Percentiles rank a stretch among this genome's conserved stretches.
phyloP scores from a whole-genome alignment of 2,329 filamentous ascomycete species.

The Trichoderma lentiforme region DNA sequence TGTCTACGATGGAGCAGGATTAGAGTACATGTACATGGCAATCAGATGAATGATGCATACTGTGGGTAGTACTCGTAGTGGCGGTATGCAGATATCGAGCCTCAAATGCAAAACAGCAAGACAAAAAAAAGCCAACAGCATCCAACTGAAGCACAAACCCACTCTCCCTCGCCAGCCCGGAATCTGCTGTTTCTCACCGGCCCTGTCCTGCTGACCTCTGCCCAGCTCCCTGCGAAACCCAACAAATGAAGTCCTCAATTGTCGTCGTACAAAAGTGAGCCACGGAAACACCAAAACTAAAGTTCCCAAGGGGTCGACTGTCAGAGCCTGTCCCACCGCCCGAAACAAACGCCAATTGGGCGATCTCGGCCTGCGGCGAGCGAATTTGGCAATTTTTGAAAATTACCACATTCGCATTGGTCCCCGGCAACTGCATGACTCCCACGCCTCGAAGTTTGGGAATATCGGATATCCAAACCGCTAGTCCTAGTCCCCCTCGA shows the following conservation, averaged over 20 bases:
- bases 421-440: conserved; percentile 10
- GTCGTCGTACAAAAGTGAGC: neutral
- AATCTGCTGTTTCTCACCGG: neutral
- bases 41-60: neutral
- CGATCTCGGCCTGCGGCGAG: neutral
- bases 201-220: conserved; percentile 12
- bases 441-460: neutral
- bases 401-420: conserved; percentile 6
- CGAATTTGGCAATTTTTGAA: conserved; percentile 8
- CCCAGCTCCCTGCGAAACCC: neutral
- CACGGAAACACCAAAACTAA: neutral
- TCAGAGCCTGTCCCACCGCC: neutral
- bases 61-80: neutral
- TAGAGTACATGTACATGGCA: neutral
- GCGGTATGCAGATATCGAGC: conserved; percentile 3
- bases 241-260: neutral
- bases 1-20: neutral
- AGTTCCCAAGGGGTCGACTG: neutral
- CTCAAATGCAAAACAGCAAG: neutral
- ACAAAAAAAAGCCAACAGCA: too few species aligned
- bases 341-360: conserved; percentile 3
- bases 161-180: neutral
- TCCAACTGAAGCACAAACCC: neutral
- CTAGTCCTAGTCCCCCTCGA: neutral
- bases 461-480: neutral